Base-by-base conservation (phyloP, 2,329 filamentous ascomycete genomes). In the Aspergillus flavus region DNA sequence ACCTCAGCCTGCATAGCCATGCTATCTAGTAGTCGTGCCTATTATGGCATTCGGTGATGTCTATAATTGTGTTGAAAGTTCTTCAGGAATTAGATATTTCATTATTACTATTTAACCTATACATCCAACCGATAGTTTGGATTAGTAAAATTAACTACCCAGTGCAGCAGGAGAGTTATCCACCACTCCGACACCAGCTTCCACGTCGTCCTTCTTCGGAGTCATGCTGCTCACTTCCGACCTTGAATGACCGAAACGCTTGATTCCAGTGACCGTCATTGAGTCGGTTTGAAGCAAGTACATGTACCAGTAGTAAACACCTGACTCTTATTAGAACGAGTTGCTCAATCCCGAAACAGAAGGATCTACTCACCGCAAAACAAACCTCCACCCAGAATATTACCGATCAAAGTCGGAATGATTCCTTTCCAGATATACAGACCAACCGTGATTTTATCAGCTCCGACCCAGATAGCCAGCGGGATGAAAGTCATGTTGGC, bases 371-470 rank as follows among this genome's bases (percentile, higher is more conserved):
- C 48, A 74, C 81, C 84, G n/a, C 81, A 81, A 66, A 87, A 86
- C 2, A 86, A 48, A 0, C 75, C 78, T 2, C 85, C 85, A 0
- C 85, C 85, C 3, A 87, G 68, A 19, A 85, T 81, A 64, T 87
- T 87, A 0, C 85, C 85, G 2, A 87, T 66, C 3, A 82, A 64
- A 0, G 83, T 79, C 0, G 85, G 86, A 39, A 87, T 82, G 65
- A 86, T 81, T 0, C 80, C 82, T 69, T 87, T 86, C 83, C 84
- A 87, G 64, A 87, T 84, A 61, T 87, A 87, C 46, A 85, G 75
- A 0, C 80, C 77, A 0, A 84, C 79, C 2, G 74, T 80, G 26
- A 87, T 75, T 0, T 74, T 74, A 0, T 82, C 79, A 0, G 82
- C 77, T 0, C 76, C 74, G 0, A 83, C 70, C 75, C 80, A 87